Evolutionary conservation across 108 stramenopile genomes (phyloP), one percentile per base, ranked within the genome.

Genomic region (Nitzschia palea): DNA sequence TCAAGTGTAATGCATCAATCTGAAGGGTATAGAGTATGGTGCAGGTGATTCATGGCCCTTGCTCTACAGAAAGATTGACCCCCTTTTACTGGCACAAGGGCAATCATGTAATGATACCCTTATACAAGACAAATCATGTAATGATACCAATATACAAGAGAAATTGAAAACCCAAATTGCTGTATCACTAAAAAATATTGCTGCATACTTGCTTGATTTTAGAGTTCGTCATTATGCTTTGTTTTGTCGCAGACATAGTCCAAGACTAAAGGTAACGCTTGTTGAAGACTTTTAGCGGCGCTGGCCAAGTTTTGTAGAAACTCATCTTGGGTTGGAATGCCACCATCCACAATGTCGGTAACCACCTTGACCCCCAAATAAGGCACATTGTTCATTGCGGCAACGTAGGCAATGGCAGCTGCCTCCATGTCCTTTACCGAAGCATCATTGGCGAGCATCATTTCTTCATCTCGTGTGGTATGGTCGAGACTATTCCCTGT

Each of bases 371-470:
- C 70, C 32, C 94, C 95, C 70, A 98, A 84, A 75, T 93, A 86
- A 1, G 97, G 97, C 17, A 79, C 79, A 4, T 72, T 40, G 65
- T 81, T 71, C 68, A 93, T 75, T 58, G 90, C 83, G 18, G 88
- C 83, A 17, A 85, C 75, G 89, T 91, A 96, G 6, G 93, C 96
- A 56, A 98, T 93, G 4, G 97, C 93, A 28, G 97, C 98, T 26
- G 93, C 95, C 81, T 98, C 98, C 98, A 98, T 98, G 80, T 97
- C 97, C 69, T 98, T 98, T 18, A 95, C 86, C 42, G 80, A 74
- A 6, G 98, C 98, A 55, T 96, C 90, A 62, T 90, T 90, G 27
- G 71, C 77, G 44, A 76, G 42, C 89, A 96, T 96, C 44, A 81
- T 68, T 62, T 79, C 68, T n/a, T 81, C 85, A 67, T 93, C 93